phyloP scores from a whole-genome alignment of 202 grass and related monocot species.

The Zizania palustris region DNA sequence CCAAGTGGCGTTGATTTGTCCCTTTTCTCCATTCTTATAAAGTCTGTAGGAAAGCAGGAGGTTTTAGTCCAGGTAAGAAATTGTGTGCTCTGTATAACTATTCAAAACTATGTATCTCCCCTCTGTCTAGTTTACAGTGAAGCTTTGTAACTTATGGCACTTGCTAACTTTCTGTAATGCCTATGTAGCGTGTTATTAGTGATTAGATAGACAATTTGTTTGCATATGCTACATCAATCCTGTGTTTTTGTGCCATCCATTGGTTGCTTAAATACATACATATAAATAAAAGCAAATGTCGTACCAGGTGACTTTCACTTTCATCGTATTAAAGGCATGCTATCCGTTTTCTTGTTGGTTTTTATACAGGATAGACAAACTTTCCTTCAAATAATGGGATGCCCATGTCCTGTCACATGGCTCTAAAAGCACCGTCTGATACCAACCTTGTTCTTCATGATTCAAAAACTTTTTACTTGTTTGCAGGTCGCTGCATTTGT shows the following conservation, averaged over 20 bases:
- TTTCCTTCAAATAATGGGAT: neutral
- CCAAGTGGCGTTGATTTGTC: conserved; percentile 94
- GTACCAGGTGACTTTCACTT: conserved; percentile 1
- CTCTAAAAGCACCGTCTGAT: conserved; percentile 13
- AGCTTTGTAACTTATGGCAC: conserved; percentile 1
- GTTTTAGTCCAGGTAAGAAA: conserved; percentile 92
- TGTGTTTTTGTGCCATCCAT: conserved; percentile 1
- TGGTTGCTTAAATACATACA: conserved; percentile 21
- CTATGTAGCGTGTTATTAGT: neutral
- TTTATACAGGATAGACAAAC: neutral
- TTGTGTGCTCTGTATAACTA: neutral
- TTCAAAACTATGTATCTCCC: neutral
- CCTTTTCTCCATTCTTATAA: conserved; percentile 95
- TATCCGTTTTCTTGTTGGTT: neutral
- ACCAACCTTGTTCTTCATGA: neutral
- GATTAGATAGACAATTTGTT: conserved; percentile 37
- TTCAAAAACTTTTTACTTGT: conserved; percentile 38
- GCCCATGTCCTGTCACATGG: neutral
- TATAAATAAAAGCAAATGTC: conserved; percentile 17
- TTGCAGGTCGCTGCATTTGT: conserved; percentile 90
- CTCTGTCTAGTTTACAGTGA: neutral
- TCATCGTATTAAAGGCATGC: neutral
- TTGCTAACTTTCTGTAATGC: neutral
- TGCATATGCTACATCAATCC: neutral
- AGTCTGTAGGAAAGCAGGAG: conserved; percentile 85